phyloP scores from a whole-genome alignment of 2,329 filamentous ascomycete genomes.

The Rutstroemia sp. region DNA sequence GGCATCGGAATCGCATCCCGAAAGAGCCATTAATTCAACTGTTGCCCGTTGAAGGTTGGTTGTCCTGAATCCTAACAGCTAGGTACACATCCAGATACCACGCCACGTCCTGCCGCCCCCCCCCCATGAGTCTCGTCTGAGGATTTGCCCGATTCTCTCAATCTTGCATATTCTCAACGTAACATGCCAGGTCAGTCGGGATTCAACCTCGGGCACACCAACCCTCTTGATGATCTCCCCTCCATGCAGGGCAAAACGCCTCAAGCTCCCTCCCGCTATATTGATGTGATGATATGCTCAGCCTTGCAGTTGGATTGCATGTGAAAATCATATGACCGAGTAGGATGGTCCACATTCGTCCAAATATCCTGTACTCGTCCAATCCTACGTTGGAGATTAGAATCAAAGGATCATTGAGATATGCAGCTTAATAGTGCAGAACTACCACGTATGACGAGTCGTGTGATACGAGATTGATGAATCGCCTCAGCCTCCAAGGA shows the following conservation, averaged over 20 bases:
- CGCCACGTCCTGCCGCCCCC: no score
- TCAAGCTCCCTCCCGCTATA: neutral
- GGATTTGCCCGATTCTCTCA: neutral
- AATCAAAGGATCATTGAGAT: neutral
- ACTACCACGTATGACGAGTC: conserved; percentile 14
- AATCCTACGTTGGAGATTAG: neutral
- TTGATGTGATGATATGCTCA: conserved; percentile 3
- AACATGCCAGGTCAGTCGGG: neutral
- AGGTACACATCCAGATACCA: no score
- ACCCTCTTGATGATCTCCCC: neutral
- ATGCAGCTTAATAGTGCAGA: neutral
- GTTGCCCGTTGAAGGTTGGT: neutral
- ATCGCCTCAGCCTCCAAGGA: conserved; percentile 5
- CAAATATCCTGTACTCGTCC: neutral
- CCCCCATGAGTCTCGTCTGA: neutral
- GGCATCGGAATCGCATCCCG: neutral
- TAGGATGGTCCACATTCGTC: neutral
- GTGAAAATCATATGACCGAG: conserved; percentile 5
- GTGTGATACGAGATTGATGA: conserved; percentile 15
- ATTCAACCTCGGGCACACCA: neutral
- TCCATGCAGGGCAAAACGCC: neutral
- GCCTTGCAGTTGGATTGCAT: conserved; percentile 2
- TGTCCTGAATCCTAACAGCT: no score
- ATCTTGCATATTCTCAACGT: conserved; percentile 1
- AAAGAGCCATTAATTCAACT: neutral